A percentile compares a stretch with the other conserved stretches of the same genome.
Evolutionary conservation across 1,284 basidiomycete species (phyloP).

Genomic region (Porogramme epimiltina): DNA sequence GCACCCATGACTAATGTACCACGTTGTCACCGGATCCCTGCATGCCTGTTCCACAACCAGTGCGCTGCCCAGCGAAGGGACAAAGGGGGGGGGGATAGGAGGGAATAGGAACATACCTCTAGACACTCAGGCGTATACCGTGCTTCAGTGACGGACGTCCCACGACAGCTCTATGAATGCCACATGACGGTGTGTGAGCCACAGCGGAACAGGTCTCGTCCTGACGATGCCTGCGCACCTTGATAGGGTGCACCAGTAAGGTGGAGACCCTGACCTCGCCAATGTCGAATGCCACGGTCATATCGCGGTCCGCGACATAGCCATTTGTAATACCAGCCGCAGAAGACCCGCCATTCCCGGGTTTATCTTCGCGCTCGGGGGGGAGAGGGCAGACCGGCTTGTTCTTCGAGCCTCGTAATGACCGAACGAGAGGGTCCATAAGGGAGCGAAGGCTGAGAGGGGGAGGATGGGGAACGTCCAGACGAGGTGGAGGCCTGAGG

Average conservation of each 20-base stretch:
- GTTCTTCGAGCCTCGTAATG: neutral
- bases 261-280: constrained; percentile 54
- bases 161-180: constrained; percentile 56
- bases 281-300: constrained; percentile 21
- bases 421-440: constrained; percentile 5
- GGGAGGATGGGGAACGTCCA: constrained; percentile 13
- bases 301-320: constrained; percentile 10
- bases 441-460: constrained; percentile 3
- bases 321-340: constrained; percentile 7
- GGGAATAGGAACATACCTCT: constrained; percentile 45
- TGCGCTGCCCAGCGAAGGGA: too few species aligned
- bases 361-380: constrained; percentile 13
- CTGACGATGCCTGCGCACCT: constrained; percentile 38
- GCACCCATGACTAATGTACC: neutral
- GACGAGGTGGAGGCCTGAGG: neutral
- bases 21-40: too few species aligned
- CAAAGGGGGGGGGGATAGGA: neutral
- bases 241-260: constrained; percentile 70
- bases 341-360: neutral
- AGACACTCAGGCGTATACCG: constrained; percentile 64
- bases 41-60: too few species aligned
- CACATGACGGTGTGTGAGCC: neutral
- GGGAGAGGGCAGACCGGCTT: constrained; percentile 8
- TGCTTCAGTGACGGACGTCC: constrained; percentile 56
- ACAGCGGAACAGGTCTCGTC: constrained; percentile 20